phyloP scores from a whole-genome alignment of 2,329 filamentous ascomycete genomes.

The Dothistroma septosporum region DNA sequence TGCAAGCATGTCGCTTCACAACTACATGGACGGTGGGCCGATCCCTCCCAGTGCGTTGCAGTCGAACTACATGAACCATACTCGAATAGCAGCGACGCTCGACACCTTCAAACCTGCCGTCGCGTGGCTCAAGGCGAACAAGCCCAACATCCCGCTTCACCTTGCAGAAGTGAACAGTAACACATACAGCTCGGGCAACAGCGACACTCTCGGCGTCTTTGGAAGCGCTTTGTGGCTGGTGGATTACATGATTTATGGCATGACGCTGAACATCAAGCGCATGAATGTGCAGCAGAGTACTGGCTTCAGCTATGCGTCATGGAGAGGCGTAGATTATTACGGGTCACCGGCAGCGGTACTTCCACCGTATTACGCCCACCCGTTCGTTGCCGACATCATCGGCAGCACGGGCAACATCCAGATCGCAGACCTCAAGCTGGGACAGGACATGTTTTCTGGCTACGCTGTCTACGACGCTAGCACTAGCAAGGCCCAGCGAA shows the following conservation, averaged over 20 bases:
- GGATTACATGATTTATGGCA: slow-evolving; percentile 17
- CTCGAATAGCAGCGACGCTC: slow-evolving; percentile 10
- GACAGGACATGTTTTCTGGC: slow-evolving; percentile 11
- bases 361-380: slow-evolving; percentile 19
- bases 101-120: slow-evolving; percentile 10
- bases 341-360: slow-evolving; percentile 13
- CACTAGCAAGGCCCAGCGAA: slow-evolving; percentile 5
- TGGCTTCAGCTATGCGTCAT: slow-evolving; percentile 14
- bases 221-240: slow-evolving; percentile 14
- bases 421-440: slow-evolving; percentile 10
- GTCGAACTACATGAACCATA: slow-evolving; percentile 18
- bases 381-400: slow-evolving; percentile 17
- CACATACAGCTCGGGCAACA: slow-evolving; percentile 12
- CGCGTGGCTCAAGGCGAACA: slow-evolving; percentile 10
- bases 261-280: slow-evolving; percentile 11
- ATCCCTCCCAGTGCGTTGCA: slow-evolving; percentile 7
- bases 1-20: slow-evolving; percentile 5
- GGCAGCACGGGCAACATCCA: slow-evolving; percentile 10
- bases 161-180: slow-evolving; percentile 17
- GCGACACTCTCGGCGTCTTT: slow-evolving; percentile 11
- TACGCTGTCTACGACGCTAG: slow-evolving; percentile 15
- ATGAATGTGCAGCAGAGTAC: slow-evolving; percentile 18
- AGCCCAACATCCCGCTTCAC: slow-evolving; percentile 9
- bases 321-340: slow-evolving; percentile 10
- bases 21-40: slow-evolving; percentile 13